Percentiles rank a stretch among this genome's conserved stretches.
phyloP scores from a whole-genome alignment of 1,284 basidiomycete genomes.

The Ceratobasidium sp. region DNA sequence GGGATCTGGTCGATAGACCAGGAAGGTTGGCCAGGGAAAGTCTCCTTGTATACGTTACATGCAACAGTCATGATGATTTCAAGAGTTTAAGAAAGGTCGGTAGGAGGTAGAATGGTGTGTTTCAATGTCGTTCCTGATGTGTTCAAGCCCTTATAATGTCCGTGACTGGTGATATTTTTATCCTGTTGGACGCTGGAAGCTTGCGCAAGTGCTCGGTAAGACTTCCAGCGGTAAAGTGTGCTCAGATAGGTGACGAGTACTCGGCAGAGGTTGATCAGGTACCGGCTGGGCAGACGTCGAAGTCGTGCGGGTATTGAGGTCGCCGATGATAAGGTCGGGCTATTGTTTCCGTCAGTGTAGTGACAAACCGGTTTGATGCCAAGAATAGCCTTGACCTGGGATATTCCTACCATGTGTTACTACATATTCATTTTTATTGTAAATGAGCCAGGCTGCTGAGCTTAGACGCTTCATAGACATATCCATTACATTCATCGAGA shows the following conservation, averaged over 20 bases:
- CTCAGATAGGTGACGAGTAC: constrained; percentile 10
- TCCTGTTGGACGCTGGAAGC: neutral
- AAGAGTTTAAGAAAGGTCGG: neutral
- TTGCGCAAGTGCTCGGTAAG: neutral
- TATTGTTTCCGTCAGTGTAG: neutral
- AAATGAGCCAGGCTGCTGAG: too few relatives aligned
- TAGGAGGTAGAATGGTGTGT: neutral
- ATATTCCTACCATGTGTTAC: too few relatives aligned
- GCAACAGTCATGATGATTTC: neutral
- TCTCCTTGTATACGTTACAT: constrained; percentile 31
- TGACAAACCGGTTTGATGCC: too few relatives aligned
- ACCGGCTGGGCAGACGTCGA: neutral
- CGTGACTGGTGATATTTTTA: neutral
- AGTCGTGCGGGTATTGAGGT: neutral
- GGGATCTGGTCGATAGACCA: constrained; percentile 49
- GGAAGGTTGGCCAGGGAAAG: constrained; percentile 48
- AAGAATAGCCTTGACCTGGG: too few relatives aligned
- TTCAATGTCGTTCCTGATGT: neutral
- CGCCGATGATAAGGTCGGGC: neutral
- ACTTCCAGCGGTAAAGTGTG: neutral
- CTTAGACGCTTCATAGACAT: too few relatives aligned
- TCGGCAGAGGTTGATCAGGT: constrained; percentile 1
- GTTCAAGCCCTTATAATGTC: neutral
- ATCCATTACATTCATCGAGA: too few relatives aligned
- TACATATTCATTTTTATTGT: too few relatives aligned